Conservation (phyloP, 2,329 filamentous ascomycete species). For the Claviceps purpurea region DNA sequence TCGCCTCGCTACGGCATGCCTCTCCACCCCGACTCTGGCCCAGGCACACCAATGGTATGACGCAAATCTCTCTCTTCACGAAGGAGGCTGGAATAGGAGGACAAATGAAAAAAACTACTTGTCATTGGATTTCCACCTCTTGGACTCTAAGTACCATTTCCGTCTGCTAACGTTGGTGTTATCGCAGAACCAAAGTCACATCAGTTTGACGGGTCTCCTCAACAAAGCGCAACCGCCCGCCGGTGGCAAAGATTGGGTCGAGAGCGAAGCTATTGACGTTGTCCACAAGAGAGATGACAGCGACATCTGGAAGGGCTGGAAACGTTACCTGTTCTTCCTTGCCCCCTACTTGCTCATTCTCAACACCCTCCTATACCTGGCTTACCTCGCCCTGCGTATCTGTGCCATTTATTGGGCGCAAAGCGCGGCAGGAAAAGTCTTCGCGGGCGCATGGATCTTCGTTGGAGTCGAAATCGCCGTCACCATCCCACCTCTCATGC, state of each 20-base stretch:
- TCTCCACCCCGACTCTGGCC: conserved; percentile 7
- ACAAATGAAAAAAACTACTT: too few species aligned
- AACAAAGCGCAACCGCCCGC: conserved; percentile 17
- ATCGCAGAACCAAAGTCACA: conserved; percentile 27
- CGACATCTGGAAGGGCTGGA: conserved; percentile 33
- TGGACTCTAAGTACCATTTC: too few species aligned
- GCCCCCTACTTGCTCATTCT: conserved; percentile 25
- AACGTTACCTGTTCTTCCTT: conserved; percentile 24
- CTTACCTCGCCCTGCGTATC: conserved; percentile 38
- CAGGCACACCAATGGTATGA: conserved; percentile 9
- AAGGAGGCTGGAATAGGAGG: too few species aligned
- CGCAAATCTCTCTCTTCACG: too few species aligned
- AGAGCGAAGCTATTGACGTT: conserved; percentile 21
- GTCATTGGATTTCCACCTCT: too few species aligned
- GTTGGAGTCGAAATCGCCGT: conserved; percentile 40
- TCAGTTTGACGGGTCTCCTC: conserved; percentile 27
- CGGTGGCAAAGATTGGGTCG: conserved; percentile 20
- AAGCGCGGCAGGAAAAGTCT: conserved; percentile 23
- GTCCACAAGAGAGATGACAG: conserved; percentile 29
- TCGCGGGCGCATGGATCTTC: conserved; percentile 42
- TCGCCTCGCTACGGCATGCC: conserved; percentile 7
- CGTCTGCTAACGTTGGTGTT: background rate
- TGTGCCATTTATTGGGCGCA: conserved; percentile 40
- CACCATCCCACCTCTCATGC: conserved; percentile 40
- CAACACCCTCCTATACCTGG: conserved; percentile 28